A percentile compares a stretch with the other conserved stretches of the same genome.
phyloP scores from a whole-genome alignment of 2,329 filamentous ascomycete species.

The Aspergillus ruber region DNA sequence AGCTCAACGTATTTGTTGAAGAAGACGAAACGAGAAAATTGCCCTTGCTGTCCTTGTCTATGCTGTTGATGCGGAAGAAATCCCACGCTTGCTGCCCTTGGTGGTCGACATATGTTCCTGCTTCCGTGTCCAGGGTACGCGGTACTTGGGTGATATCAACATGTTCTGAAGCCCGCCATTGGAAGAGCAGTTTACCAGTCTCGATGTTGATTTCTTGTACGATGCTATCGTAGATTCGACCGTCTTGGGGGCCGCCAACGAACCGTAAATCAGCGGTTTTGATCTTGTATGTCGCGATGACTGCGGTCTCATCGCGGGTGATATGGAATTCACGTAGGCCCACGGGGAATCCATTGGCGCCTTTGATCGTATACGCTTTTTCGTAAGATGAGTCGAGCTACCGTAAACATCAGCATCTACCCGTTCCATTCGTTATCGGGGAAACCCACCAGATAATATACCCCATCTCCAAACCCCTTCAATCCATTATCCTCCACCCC shows the following conservation, averaged over 20 bases:
- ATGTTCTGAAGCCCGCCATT: conserved; percentile 45
- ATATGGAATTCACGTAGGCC: conserved; percentile 44
- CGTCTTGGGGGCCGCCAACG: conserved; percentile 29
- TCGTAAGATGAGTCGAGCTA: conserved; percentile 27
- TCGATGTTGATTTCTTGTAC: conserved; percentile 45
- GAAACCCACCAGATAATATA: conserved; percentile 40
- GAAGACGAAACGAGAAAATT: conserved; percentile 42
- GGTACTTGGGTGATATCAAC: conserved; percentile 22
- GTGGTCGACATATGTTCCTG: conserved; percentile 2
- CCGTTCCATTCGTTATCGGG: conserved; percentile 9
- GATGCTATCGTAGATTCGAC: conserved; percentile 36
- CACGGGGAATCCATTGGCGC: conserved; percentile 28
- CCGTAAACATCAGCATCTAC: conserved; percentile 17
- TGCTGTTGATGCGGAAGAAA: conserved; percentile 52
- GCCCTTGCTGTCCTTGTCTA: conserved; percentile 45
- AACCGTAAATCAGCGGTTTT: conserved; percentile 33
- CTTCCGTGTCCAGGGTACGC: conserved; percentile 7
- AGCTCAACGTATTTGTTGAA: conserved; percentile 29
- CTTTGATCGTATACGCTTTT: conserved; percentile 32
- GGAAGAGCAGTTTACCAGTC: conserved; percentile 38
- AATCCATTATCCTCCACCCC: conserved; percentile 44
- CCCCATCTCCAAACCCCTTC: conserved; percentile 42
- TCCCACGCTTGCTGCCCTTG: conserved; percentile 36
- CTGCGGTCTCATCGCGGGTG: conserved; percentile 36
- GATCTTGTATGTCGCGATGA: conserved; percentile 38